phyloP scores from a whole-genome alignment of 129 eudicot species.

The Artemisia argyi region DNA sequence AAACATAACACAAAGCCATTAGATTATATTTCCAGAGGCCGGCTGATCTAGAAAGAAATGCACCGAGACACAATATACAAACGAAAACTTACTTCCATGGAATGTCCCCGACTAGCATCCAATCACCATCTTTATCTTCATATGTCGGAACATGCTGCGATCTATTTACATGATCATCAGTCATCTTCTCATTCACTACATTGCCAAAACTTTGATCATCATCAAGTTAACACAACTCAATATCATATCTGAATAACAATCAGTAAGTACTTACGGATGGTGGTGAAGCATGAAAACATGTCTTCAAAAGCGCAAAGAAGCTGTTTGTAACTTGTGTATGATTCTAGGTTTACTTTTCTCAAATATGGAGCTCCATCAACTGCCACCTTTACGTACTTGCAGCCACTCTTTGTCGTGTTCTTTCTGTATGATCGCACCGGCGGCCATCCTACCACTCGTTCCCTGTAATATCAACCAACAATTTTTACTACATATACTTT shows the following conservation, averaged over 20 bases:
- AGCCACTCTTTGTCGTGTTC: conserved; percentile 40
- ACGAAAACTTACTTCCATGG: conserved; percentile 76
- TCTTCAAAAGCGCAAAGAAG: conserved; percentile 54
- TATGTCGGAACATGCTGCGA: conserved; percentile 70
- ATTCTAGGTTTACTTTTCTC: conserved; percentile 69
- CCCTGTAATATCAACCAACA: conserved; percentile 39
- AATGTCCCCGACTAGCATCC: conserved; percentile 87
- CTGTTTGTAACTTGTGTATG: conserved; percentile 48
- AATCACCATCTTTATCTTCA: conserved; percentile 89
- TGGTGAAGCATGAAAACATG: conserved; percentile 55
- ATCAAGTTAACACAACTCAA: background rate
- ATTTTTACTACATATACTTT: background rate
- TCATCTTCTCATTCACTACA: conserved; percentile 47
- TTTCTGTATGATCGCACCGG: conserved; percentile 73
- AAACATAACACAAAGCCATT: background rate
- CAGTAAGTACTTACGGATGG: conserved; percentile 32
- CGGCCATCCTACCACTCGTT: conserved; percentile 94
- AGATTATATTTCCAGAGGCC: background rate
- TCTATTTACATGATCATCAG: conserved; percentile 55
- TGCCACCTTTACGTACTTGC: conserved; percentile 83
- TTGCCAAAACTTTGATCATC: conserved; percentile 8
- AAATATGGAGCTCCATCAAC: conserved; percentile 90
- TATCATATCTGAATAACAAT: background rate
- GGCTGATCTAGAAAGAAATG: no score
- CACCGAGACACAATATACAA: no score